Base-by-base conservation (phyloP, 31 red algal genomes). In the Endocladia muricata region DNA sequence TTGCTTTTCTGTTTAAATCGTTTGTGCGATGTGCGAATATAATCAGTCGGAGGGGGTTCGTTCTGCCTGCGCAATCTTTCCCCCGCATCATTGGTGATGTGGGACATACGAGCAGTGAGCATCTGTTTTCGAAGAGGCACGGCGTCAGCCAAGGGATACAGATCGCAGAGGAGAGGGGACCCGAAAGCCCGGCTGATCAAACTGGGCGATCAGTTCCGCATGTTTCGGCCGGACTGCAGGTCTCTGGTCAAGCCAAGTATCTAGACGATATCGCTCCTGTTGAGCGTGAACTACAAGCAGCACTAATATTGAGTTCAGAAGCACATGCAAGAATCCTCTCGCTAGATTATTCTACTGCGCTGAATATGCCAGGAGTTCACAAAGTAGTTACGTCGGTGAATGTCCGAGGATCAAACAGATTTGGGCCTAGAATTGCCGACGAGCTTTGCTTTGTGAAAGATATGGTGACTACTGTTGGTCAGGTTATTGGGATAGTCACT, bases 231-330 rank as follows among this genome's bases (percentile, higher is more conserved):
- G 42, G 37, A 4, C 37, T 91, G 34, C 93, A 96, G 55, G 78
- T 83, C 11, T 70, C 71, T 28, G 93, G 93, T 1, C 82, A 91
- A 48, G 93, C 93, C 2, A 83, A 70, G 31, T 96, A 96, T 70
- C 76, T 92, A 0, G 93, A 96, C 64, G 93, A 96, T 72, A 76
- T 96, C n/a, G 61, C 88, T 22, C 58, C 33, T 38, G 59, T 78
- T 55, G 41, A 73, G 42, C 33, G 73, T 31, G 77, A 77, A 59
- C 93, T 91, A 17, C 86, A 92, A 54, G 88, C 66, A 2, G 88
- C 83, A 1, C 63, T 96, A 22, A 70, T 96, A 1, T 28, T 96
- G 42, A 88, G 82, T 42, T 55, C 81, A 1, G 69, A 77, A 60
- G 58, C 83, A 2, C 83, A 88, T 55, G 88, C 88, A 1, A 61